Evolutionary conservation across 2,329 filamentous ascomycete genomes (phyloP), one percentile per base, ranked within the genome.

Genomic region (Gaeumannomyces tritici): DNA sequence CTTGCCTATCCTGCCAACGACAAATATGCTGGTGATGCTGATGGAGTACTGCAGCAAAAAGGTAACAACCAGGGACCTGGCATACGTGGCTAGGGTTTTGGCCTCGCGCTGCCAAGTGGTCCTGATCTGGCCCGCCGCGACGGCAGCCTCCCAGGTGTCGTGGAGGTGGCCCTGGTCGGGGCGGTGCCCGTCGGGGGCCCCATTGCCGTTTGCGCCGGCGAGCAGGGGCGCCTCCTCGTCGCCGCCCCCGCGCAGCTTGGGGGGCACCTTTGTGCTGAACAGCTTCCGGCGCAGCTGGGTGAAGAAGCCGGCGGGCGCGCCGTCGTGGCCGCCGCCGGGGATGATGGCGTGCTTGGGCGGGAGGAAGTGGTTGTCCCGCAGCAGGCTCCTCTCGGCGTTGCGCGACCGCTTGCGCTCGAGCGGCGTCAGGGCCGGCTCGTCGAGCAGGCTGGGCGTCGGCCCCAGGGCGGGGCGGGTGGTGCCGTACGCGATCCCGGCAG

Each of bases 91-190:
- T 55, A 98, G 81, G 1, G 92, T 92, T 76, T 93, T 92, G 55
- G 89, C 81, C 78, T 98, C 93, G 65, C 93, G 86, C 73, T 89
- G 88, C 92, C 93, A 98, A 6, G 91, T 96, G 5, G 93, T 97
- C 61, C 88, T 87, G 66, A 98, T 93, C 70, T 86, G 83, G 13
- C 92, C 91, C 0, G 89, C 84, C 0, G 85, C 83, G 13, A 97
- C 89, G 0, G 93, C 93, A 65, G 92, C 89, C 65, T 93, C 88
- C 91, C 91, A 96, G 70, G 90, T 88, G 69, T 86, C 82, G 67
- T 89, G 84, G 60, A 93, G 79, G 61, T 83, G 79, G 57, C 85
- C 83, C 5, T 80, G 76, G 27, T 79, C 76, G 13, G 78, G 77
- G 66, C 58, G 54, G 24, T 75, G 75, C 33, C 33, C 33, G 33